Conservation (phyloP, 2,329 filamentous ascomycete species). For the Pyrenochaeta sp. region DNA sequence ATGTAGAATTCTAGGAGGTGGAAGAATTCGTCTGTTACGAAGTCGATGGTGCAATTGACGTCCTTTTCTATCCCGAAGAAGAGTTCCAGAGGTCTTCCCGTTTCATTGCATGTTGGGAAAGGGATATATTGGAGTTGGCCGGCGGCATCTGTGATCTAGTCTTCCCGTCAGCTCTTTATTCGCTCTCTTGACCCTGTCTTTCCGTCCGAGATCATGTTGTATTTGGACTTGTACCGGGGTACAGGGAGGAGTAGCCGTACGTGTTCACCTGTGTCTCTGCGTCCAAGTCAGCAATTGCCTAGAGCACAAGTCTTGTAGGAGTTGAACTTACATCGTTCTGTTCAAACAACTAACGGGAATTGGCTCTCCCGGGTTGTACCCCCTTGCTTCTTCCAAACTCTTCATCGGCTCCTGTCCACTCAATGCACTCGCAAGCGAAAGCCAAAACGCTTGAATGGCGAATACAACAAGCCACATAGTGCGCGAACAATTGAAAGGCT, state of each 20-base stretch:
- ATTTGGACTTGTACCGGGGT: neutral
- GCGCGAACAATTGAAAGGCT: neutral
- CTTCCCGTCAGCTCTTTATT: slow-evolving; percentile 6
- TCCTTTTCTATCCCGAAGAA: slow-evolving; percentile 84
- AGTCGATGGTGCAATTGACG: slow-evolving; percentile 82
- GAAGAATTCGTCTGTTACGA: slow-evolving; percentile 81
- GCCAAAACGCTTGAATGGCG: neutral
- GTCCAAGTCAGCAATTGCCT: slow-evolving; percentile 13
- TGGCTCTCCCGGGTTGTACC: slow-evolving; percentile 58
- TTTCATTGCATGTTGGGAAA: slow-evolving; percentile 91
- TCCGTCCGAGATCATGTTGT: neutral
- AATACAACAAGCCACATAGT: neutral
- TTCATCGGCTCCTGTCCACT: slow-evolving; percentile 54
- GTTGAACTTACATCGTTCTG: slow-evolving; percentile 56
- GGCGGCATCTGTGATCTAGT: slow-evolving; percentile 73
- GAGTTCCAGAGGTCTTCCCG: slow-evolving; percentile 80
- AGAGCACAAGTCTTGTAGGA: neutral
- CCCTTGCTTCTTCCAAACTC: slow-evolving; percentile 43
- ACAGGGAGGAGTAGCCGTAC: slow-evolving; percentile 44
- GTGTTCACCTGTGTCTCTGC: slow-evolving; percentile 87
- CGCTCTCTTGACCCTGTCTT: neutral
- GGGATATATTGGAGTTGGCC: slow-evolving; percentile 92
- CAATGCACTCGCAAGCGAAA: slow-evolving; percentile 48
- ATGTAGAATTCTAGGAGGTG: slow-evolving; percentile 96
- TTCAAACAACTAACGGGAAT: slow-evolving; percentile 63